Evolutionary conservation across 2,329 filamentous ascomycete genomes (phyloP).

Genomic region (Xylaria sp.): DNA sequence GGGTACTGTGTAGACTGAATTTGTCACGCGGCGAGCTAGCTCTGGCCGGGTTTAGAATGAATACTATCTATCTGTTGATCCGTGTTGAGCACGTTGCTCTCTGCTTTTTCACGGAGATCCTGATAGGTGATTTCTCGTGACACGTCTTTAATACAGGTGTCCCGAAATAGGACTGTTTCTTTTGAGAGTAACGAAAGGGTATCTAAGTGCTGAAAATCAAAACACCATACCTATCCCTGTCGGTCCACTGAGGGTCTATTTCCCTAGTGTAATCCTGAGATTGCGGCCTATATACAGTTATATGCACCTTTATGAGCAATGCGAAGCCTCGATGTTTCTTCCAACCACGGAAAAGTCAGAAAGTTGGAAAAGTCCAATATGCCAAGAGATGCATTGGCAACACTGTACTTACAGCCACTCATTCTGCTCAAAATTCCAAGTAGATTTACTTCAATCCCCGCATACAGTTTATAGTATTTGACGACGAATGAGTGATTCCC

Average conservation of each 20-base stretch:
- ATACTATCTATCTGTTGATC: background rate
- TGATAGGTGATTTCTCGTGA: background rate
- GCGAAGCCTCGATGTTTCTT: background rate
- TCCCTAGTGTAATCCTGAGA: background rate
- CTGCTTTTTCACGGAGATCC: no score
- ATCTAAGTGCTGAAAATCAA: conserved; percentile 14
- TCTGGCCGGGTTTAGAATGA: background rate
- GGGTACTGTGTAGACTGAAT: background rate
- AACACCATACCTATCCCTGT: background rate
- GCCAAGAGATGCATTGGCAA: background rate
- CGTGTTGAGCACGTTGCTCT: no score
- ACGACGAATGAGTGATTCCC: background rate
- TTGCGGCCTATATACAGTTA: background rate
- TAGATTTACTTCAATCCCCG: background rate
- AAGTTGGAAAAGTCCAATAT: background rate
- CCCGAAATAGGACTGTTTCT: background rate
- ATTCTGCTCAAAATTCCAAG: background rate
- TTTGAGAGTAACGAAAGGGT: conserved; percentile 14
- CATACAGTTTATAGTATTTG: background rate
- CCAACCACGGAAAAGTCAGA: background rate
- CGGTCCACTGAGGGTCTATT: background rate
- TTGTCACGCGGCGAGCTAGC: no score
- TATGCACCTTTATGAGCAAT: background rate
- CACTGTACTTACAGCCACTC: background rate
- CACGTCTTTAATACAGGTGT: background rate